Evolutionary conservation across 768 basidiomycete species (phyloP).

Genomic region (Psilocybe subaeruginosa): DNA sequence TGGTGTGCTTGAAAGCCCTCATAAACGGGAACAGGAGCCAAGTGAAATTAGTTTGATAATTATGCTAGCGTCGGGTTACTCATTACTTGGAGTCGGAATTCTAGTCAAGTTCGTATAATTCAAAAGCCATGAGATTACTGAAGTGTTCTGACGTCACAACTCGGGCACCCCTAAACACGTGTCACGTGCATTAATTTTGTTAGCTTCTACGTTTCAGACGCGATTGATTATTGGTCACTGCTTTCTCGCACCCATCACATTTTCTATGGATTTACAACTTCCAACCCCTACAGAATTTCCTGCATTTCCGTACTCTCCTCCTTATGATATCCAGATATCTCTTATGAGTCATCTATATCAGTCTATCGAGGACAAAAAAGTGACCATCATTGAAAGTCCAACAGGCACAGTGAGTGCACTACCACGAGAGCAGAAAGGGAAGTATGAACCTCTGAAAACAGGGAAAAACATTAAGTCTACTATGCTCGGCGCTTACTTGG

Average conservation of each 20-base stretch:
- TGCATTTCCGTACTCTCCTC: slow-evolving; percentile 82
- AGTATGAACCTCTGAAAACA: slow-evolving; percentile 27
- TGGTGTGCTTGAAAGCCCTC: neutral
- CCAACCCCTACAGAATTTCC: slow-evolving; percentile 70
- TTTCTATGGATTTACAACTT: slow-evolving; percentile 42
- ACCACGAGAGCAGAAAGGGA: neutral
- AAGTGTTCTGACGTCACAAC: slow-evolving; percentile 2
- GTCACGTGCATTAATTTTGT: slow-evolving; percentile 15
- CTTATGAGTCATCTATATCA: slow-evolving; percentile 89
- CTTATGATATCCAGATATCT: slow-evolving; percentile 83
- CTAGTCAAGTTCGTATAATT: neutral
- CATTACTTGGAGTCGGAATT: neutral
- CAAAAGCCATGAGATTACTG: neutral
- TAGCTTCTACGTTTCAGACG: slow-evolving; percentile 3
- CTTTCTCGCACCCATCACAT: neutral
- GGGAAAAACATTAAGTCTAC: slow-evolving; percentile 87
- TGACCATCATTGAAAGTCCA: slow-evolving; percentile 87
- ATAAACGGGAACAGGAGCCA: slow-evolving; percentile 2
- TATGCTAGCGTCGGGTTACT: neutral
- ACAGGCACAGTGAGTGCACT: slow-evolving; percentile 74
- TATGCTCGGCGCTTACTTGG: slow-evolving; percentile 80
- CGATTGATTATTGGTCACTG: neutral
- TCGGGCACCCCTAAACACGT: slow-evolving; percentile 16
- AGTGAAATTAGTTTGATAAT: neutral
- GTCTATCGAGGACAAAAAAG: slow-evolving; percentile 71